Conservation (phyloP, 257 asterid species). For the Orobanche coerulescens region DNA sequence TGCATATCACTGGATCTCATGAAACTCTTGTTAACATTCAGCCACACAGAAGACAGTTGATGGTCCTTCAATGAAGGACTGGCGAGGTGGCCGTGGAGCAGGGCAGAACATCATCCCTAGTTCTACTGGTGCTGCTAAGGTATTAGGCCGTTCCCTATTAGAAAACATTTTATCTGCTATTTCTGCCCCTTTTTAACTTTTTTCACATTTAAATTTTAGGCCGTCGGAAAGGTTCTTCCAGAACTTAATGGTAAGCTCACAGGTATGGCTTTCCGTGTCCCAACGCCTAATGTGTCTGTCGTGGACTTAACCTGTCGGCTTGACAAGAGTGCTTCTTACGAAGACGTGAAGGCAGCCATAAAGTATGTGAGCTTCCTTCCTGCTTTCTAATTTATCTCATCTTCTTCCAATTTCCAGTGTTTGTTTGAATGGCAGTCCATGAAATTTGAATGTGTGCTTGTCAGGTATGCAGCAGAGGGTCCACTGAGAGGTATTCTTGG, state of each 20-base stretch:
- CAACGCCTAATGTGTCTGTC: conserved; percentile 94
- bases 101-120: conserved; percentile 97
- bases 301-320: conserved; percentile 95
- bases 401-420: not conserved
- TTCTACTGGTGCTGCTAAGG: conserved; percentile 99
- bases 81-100: conserved; percentile 99
- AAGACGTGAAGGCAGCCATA: conserved; percentile 88
- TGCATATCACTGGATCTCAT: not conserved
- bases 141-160: conserved; percentile 8
- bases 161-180: not conserved
- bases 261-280: conserved; percentile 99
- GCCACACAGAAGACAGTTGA: conserved; percentile 99
- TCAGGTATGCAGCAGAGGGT: conserved; percentile 92
- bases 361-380: conserved; percentile 39
- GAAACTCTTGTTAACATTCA: conserved; percentile 30
- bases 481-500: conserved; percentile 90
- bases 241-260: conserved; percentile 95
- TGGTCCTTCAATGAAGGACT: conserved; percentile 98
- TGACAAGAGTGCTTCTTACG: conserved; percentile 83
- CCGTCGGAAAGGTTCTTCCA: conserved; percentile 98
- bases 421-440: not conserved
- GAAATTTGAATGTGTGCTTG: conserved; percentile 13
- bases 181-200: not conserved
- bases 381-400: conserved; percentile 2
- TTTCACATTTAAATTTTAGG: conserved; percentile 35